A percentile compares a stretch with the other conserved stretches of the same genome.
phyloP scores from a whole-genome alignment of 768 basidiomycete species.

The Tricholoma hemisulphureum region DNA sequence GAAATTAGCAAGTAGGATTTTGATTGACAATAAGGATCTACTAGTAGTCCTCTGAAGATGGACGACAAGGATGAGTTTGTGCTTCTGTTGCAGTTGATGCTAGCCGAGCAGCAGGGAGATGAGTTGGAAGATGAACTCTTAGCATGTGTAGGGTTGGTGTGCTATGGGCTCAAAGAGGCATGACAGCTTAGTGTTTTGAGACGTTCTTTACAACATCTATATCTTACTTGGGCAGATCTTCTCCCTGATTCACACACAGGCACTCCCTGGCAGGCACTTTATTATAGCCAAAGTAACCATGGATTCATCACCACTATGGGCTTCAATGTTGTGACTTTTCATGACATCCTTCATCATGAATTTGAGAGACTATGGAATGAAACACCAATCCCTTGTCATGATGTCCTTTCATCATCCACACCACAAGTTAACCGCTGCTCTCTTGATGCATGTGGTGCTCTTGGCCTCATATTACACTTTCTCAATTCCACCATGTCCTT shows the following conservation, averaged over 20 bases:
- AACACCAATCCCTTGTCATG: slow-evolving; percentile 22
- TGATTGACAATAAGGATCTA: background rate
- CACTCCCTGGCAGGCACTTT: too few relatives aligned
- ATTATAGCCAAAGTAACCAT: slow-evolving; percentile 16
- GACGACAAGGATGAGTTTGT: background rate
- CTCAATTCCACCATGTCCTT: background rate
- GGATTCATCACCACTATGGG: slow-evolving; percentile 36
- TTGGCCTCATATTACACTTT: background rate
- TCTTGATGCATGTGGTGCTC: background rate
- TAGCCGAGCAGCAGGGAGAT: background rate
- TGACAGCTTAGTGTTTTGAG: background rate
- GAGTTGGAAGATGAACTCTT: background rate
- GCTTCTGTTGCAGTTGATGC: background rate
- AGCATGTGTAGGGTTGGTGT: background rate
- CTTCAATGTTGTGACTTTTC: slow-evolving; percentile 26
- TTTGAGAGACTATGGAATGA: slow-evolving; percentile 21
- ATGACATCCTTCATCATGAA: slow-evolving; percentile 23
- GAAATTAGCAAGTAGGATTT: background rate
- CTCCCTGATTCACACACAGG: too few relatives aligned
- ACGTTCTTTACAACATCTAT: background rate
- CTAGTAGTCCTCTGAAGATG: background rate
- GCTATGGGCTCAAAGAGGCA: background rate
- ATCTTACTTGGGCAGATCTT: background rate
- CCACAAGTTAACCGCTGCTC: background rate
- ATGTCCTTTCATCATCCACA: background rate